Conservation (phyloP, 768 basidiomycete genomes). For the Galerina sulciceps region DNA sequence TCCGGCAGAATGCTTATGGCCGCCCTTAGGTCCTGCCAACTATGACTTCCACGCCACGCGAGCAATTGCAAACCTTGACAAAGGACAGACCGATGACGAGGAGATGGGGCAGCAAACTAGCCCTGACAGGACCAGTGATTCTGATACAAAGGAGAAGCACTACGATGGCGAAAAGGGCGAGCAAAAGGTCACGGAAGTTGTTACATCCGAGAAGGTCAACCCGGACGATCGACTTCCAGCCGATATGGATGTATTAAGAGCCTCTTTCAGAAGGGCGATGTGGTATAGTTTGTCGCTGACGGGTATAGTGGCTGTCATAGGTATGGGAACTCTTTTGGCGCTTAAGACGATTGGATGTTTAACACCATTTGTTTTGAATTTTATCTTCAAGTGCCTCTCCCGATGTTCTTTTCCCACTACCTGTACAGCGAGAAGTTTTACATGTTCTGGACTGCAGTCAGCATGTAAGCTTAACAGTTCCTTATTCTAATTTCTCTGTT, state of each 20-base stretch:
- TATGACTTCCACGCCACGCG: constrained; percentile 43
- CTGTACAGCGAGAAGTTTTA: constrained; percentile 38
- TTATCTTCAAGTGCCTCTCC: constrained; percentile 34
- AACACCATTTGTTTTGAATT: neutral
- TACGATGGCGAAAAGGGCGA: neutral
- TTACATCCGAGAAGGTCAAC: neutral
- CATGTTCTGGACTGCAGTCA: constrained; percentile 41
- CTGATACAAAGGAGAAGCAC: neutral
- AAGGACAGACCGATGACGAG: too few relatives aligned
- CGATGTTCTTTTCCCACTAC: constrained; percentile 35
- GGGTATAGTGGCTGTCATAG: constrained; percentile 36
- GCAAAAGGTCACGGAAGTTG: neutral
- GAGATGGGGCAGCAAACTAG: constrained; percentile 3
- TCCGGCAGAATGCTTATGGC: neutral
- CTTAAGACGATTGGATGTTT: neutral
- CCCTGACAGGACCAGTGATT: constrained; percentile 9
- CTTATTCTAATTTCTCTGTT: neutral
- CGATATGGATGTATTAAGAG: constrained; percentile 24
- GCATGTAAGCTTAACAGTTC: constrained; percentile 29
- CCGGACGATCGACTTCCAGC: neutral
- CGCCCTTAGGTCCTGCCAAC: constrained; percentile 31
- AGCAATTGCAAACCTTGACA: constrained; percentile 35
- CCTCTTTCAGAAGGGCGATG: constrained; percentile 34
- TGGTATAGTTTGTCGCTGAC: constrained; percentile 37
- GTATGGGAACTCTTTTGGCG: constrained; percentile 14